These are phyloP conservation scores for Dryas integrifolia DNA, from an alignment of 331 rosid species.

Conservation along the genomic window DNA sequence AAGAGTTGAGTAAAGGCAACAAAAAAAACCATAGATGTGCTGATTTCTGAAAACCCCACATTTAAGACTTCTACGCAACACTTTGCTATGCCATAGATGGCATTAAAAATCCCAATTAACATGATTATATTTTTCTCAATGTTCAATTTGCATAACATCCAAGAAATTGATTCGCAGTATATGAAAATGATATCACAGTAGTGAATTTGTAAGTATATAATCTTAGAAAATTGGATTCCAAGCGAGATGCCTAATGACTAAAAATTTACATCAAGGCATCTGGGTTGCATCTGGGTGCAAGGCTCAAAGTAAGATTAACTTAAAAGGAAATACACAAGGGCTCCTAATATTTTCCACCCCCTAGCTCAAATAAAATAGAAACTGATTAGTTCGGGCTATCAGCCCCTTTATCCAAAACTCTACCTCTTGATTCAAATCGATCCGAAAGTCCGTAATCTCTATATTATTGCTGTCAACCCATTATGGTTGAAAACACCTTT, in stretches of 20 bases:
- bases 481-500: neutral
- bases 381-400: neutral
- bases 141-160: neutral
- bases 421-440: neutral
- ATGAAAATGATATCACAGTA: neutral
- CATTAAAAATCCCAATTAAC: neutral
- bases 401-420: neutral
- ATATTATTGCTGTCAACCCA: neutral
- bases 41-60: neutral
- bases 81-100: neutral
- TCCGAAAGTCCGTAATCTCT: neutral
- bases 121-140: neutral
- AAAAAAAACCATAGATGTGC: neutral
- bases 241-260: neutral
- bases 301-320: neutral
- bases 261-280: neutral
- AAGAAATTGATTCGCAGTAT: neutral
- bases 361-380: neutral
- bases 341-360: neutral
- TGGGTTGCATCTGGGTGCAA: constrained; percentile 3
- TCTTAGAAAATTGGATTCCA: neutral
- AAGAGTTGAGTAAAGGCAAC: neutral
- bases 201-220: neutral
- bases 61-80: neutral
- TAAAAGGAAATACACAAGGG: neutral